phyloP scores from a whole-genome alignment of 164 flowering plant species.

The Annona squamosa region DNA sequence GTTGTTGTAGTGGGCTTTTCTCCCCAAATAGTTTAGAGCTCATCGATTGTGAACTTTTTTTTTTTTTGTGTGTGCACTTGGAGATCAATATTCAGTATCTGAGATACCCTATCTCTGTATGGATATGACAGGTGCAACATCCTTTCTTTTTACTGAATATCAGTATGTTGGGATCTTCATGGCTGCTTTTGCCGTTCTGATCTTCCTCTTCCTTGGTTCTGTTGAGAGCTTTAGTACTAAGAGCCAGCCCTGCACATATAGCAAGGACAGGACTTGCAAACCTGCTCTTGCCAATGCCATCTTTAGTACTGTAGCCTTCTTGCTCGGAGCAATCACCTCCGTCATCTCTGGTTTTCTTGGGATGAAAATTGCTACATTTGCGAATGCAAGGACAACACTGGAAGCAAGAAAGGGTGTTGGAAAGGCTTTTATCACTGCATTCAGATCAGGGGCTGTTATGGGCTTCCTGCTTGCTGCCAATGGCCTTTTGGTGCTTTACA shows the following conservation, averaged over 20 bases:
- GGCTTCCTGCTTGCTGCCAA: conserved; percentile 85
- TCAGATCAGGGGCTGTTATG: conserved; percentile 86
- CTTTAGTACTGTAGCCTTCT: conserved; percentile 64
- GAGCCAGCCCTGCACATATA: conserved; percentile 54
- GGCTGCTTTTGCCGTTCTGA: conserved; percentile 65
- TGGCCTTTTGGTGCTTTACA: conserved; percentile 70
- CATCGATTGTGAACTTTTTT: neutral
- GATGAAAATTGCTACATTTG: conserved; percentile 86
- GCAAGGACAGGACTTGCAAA: conserved; percentile 44
- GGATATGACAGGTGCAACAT: conserved; percentile 12
- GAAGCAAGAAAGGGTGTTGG: conserved; percentile 88
- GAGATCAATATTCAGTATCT: neutral
- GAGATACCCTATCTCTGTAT: neutral
- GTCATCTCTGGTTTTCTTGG: conserved; percentile 77
- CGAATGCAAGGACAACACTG: conserved; percentile 81
- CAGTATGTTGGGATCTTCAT: conserved; percentile 78
- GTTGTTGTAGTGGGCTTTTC: neutral
- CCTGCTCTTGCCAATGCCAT: conserved; percentile 73
- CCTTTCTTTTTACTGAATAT: conserved; percentile 33
- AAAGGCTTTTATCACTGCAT: conserved; percentile 72
- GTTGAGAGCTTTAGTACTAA: conserved; percentile 77
- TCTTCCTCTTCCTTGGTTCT: conserved; percentile 78
- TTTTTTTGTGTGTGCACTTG: neutral
- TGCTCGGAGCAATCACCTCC: conserved; percentile 78
- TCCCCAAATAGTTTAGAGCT: neutral